Percentiles rank a stretch among this genome's conserved stretches.
These are phyloP conservation scores for Amaranthus hypochondriacus DNA, from an alignment of 148 eudicot genomes.

Conservation along the genomic window DNA sequence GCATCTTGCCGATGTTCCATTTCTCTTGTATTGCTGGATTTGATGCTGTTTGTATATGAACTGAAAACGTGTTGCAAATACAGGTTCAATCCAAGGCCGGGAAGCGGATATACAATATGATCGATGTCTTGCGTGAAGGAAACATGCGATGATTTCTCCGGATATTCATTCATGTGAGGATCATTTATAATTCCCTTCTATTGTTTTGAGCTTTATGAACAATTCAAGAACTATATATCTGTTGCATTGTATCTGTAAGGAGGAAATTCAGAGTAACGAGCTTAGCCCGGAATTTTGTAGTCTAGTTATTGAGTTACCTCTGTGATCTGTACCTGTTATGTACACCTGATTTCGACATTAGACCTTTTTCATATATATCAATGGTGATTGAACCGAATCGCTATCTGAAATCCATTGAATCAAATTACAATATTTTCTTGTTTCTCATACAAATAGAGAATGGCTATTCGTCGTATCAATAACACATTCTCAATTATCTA, in stretches of 20 bases:
- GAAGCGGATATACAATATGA: conserved; percentile 67
- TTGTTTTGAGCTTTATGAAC: background rate
- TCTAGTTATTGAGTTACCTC: background rate
- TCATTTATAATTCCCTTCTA: background rate
- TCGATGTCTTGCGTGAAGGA: conserved; percentile 61
- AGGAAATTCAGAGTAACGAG: background rate
- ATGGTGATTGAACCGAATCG: background rate
- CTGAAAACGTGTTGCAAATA: conserved; percentile 3
- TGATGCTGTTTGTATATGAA: background rate
- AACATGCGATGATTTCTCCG: conserved; percentile 41
- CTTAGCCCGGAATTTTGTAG: conserved; percentile 1
- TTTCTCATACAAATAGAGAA: no score
- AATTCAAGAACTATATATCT: background rate
- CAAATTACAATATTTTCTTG: no score
- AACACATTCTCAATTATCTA: no score
- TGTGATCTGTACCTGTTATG: conserved; percentile 9
- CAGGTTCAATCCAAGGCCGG: conserved; percentile 69
- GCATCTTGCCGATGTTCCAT: background rate
- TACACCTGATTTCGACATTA: background rate
- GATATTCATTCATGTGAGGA: background rate
- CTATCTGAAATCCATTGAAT: no score
- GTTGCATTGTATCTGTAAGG: background rate
- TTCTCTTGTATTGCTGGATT: background rate
- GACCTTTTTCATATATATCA: background rate
- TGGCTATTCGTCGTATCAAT: no score